Base-by-base conservation (phyloP, 306 rosid species). In the Luffa acutangula region DNA sequence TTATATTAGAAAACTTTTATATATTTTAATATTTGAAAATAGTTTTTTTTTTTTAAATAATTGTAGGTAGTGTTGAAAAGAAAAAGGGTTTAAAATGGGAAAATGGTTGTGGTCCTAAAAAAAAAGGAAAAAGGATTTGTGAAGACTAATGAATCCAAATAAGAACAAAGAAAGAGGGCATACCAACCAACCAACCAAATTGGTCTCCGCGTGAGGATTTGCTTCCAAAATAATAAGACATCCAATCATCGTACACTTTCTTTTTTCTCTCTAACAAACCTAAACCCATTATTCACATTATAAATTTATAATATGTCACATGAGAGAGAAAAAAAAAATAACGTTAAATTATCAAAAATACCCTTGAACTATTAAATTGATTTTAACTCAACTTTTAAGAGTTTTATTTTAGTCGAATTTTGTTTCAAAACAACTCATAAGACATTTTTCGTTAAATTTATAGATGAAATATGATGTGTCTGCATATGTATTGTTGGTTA, bases 181-280 rank as follows among this genome's bases (percentile, higher is more conserved):
- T 33, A 67, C 53, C 74, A 37, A 67, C 53, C 75, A 64, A 65
- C 72, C 72, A 70, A 70, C 76, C 56, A 70, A 70, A 43, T 70
- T 70, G 76, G 76, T 70, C 54, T 43, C 76, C 56, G 76, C 76
- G 76, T 70, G 53, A 43, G 56, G 76, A 20, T 70, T 70, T 43
- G 15, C 56, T 20, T 70, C 13, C 76, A 70, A 70, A 42, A 45
- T 70, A 43, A 70, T 70, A 70, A 70, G n/a, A 43, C 37, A 45
- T 1, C 75, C 39, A 70, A 70, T 70, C 76, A 70, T 70, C 76
- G 56, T 70, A 45, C 54, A 20, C 54, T 45, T 45, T 70, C 14
- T 9, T 70, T 69, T 42, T 42, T 3, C 5, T 43, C 43, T 43
- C 1, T 3, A 8, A 31, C 15, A 25, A 52, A 56, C 31, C 62